A percentile compares a stretch with the other conserved stretches of the same genome.
These are phyloP conservation scores for Penicillium paneum DNA, from an alignment of 2,329 filamentous ascomycete genomes.

Conservation along the genomic window DNA sequence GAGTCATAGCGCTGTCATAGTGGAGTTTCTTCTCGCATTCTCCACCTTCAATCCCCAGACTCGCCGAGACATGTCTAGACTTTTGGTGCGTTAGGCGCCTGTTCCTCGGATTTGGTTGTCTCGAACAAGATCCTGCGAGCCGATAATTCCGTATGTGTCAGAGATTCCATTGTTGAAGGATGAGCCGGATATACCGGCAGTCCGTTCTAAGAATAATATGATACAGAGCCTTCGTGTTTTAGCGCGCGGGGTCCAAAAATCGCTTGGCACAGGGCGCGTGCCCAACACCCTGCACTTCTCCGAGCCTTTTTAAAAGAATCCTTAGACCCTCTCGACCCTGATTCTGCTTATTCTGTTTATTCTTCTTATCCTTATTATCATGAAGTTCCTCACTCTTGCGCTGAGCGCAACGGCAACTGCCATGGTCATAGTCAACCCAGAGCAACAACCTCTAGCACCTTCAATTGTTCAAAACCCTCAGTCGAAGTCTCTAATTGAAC, in stretches of 20 bases:
- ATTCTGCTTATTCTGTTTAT: not conserved
- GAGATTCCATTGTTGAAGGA: not conserved
- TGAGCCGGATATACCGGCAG: not conserved
- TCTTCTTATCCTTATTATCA: slow-evolving; percentile 16
- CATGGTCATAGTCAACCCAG: slow-evolving; percentile 32
- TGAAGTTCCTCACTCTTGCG: slow-evolving; percentile 38
- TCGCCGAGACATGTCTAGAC: not conserved
- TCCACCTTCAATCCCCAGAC: slow-evolving; percentile 9
- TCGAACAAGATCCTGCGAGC: not conserved
- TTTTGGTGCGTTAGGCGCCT: not conserved
- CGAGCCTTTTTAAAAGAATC: slow-evolving; percentile 11
- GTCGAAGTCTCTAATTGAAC: slow-evolving; percentile 70
- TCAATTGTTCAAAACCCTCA: slow-evolving; percentile 27
- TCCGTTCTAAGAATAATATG: slow-evolving; percentile 1
- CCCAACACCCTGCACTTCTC: slow-evolving; percentile 5
- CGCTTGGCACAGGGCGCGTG: slow-evolving; percentile 24
- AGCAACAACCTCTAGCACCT: slow-evolving; percentile 30
- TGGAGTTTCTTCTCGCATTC: slow-evolving; percentile 11
- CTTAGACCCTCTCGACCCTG: not conserved
- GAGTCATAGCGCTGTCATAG: slow-evolving; percentile 16
- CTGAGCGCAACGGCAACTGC: slow-evolving; percentile 36
- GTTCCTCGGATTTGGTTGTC: not conserved
- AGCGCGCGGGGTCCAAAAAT: slow-evolving; percentile 23
- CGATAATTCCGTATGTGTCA: not conserved
- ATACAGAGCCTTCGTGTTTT: slow-evolving; percentile 8